A percentile compares a stretch with the other conserved stretches of the same genome.
These are phyloP conservation scores for Vitis riparia DNA, from an alignment of 164 flowering plant genomes.

Conservation along the genomic window DNA sequence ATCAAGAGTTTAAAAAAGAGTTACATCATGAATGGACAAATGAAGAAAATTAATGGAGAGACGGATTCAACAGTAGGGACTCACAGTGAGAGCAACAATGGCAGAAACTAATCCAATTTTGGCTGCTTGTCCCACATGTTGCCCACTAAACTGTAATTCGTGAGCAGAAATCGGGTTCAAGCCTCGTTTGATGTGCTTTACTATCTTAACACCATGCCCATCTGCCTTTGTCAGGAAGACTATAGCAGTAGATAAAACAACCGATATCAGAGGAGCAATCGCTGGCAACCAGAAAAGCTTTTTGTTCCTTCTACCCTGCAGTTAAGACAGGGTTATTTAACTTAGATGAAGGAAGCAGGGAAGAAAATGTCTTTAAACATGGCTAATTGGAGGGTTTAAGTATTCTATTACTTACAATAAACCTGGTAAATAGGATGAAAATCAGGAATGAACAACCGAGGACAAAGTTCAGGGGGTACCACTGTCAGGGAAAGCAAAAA, in stretches of 20 bases:
- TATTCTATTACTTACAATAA: constrained; percentile 45
- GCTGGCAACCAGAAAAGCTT: constrained; percentile 89
- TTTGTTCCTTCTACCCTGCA: constrained; percentile 69
- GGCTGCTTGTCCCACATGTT: constrained; percentile 49
- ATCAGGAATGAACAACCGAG: constrained; percentile 75
- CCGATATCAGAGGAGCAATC: constrained; percentile 74
- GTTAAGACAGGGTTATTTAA: background rate
- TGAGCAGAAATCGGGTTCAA: constrained; percentile 64
- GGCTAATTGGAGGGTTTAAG: background rate
- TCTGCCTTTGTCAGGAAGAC: constrained; percentile 67
- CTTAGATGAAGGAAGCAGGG: background rate
- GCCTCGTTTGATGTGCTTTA: constrained; percentile 72
- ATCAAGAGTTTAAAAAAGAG: background rate
- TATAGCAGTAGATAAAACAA: constrained; percentile 63
- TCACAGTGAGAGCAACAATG: constrained; percentile 70
- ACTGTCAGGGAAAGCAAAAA: constrained; percentile 33
- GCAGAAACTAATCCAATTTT: constrained; percentile 69
- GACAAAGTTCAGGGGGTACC: constrained; percentile 62
- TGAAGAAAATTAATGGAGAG: background rate
- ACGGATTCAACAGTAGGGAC: constrained; percentile 6
- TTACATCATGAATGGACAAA: background rate
- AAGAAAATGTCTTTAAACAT: background rate
- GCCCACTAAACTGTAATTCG: constrained; percentile 49
- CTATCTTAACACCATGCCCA: constrained; percentile 71
- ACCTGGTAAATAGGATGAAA: constrained; percentile 66